A percentile compares a stretch with the other conserved stretches of the same genome.
phyloP scores from a whole-genome alignment of 805 yeast genomes.

The Metschnikowia gelsemii region DNA sequence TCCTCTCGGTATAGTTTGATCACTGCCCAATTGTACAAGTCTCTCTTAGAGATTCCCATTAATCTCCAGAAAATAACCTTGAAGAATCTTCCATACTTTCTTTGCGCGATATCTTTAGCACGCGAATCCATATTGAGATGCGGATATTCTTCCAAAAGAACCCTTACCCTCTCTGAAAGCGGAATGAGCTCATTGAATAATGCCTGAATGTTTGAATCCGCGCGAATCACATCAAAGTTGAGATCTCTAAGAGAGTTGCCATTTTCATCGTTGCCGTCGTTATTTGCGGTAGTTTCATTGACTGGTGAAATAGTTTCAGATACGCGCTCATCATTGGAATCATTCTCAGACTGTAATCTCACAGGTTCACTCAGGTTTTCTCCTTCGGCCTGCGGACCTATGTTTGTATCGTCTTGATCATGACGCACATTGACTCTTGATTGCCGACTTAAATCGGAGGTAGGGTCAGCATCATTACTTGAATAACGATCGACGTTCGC shows the following conservation, averaged over 20 bases:
- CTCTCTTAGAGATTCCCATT: constrained; percentile 52
- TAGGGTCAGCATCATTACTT: neutral
- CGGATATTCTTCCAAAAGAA: constrained; percentile 30
- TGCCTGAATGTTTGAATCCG: constrained; percentile 37
- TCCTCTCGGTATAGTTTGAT: constrained; percentile 17
- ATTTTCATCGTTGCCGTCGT: constrained; percentile 1
- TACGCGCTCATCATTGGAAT: neutral
- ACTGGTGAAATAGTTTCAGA: neutral
- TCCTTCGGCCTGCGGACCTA: neutral
- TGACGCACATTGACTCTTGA: neutral
- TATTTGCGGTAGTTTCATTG: neutral
- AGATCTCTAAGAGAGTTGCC: constrained; percentile 11
- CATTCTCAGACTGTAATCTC: too few species aligned
- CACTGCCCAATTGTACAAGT: constrained; percentile 54
- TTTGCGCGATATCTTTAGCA: constrained; percentile 42
- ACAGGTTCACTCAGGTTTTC: too few species aligned
- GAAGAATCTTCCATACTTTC: constrained; percentile 31
- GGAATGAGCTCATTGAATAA: constrained; percentile 43
- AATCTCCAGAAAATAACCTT: constrained; percentile 49
- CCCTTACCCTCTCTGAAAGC: constrained; percentile 41
- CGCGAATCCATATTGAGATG: constrained; percentile 44
- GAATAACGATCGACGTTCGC: neutral
- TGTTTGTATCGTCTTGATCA: neutral
- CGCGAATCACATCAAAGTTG: constrained; percentile 35
- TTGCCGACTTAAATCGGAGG: neutral